These are phyloP conservation scores for Lactarius hengduanensis DNA, from an alignment of 768 basidiomycete species.

Conservation along the genomic window DNA sequence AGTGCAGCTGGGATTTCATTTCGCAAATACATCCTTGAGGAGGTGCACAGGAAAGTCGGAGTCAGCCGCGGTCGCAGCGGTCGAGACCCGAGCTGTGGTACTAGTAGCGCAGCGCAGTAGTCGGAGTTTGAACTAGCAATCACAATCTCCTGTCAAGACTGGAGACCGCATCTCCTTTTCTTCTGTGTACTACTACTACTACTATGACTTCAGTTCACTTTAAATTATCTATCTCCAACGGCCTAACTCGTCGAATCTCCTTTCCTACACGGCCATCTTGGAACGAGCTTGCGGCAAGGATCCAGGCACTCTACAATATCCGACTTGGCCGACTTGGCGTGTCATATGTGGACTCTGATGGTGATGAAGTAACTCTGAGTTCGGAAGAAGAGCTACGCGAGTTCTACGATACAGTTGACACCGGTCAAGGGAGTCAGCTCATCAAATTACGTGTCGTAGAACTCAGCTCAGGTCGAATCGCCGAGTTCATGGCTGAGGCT, in stretches of 20 bases:
- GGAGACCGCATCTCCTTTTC: conserved; percentile 10
- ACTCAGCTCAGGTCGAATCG: conserved; percentile 41
- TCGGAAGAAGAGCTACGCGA: conserved; percentile 77
- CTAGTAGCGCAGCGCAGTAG: conserved; percentile 12
- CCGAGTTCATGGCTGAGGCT: conserved; percentile 35
- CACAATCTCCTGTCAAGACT: not conserved
- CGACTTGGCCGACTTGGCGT: conserved; percentile 59
- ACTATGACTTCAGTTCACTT: conserved; percentile 53
- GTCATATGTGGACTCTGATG: conserved; percentile 69
- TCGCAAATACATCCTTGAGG: too few relatives aligned
- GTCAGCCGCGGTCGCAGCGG: too few relatives aligned
- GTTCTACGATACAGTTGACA: conserved; percentile 47
- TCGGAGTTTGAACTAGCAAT: conserved; percentile 26
- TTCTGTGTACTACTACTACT: conserved; percentile 23
- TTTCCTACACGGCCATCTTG: conserved; percentile 57
- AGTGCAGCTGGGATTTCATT: too few relatives aligned
- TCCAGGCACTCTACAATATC: conserved; percentile 56
- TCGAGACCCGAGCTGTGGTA: too few relatives aligned
- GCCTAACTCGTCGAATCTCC: conserved; percentile 57
- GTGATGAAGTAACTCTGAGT: conserved; percentile 75
- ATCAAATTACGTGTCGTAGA: conserved; percentile 68
- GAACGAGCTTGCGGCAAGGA: conserved; percentile 53
- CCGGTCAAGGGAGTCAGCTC: conserved; percentile 29
- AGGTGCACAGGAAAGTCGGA: too few relatives aligned
- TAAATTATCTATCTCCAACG: conserved; percentile 55